Evolutionary conservation across 139 green algal species (phyloP).

Genomic region (Penium margaritaceum): DNA sequence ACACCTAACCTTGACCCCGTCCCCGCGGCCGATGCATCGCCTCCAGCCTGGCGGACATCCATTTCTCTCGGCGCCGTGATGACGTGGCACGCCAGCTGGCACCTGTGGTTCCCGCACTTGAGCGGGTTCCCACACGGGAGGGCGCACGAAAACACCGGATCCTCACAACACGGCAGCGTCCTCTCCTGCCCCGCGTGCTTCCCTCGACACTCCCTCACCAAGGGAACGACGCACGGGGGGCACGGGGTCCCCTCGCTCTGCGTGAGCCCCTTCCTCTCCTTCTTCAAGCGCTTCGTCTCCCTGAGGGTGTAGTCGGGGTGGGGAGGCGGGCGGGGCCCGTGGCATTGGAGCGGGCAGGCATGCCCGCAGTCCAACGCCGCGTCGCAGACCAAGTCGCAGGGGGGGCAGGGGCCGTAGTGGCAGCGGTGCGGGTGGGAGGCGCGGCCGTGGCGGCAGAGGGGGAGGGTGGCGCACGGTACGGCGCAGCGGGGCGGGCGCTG

Average conservation of each 20-base stretch:
- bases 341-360: conserved; percentile 52
- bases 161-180: conserved; percentile 13
- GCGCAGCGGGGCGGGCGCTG: conserved; percentile 59
- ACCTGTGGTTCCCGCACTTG: conserved; percentile 40
- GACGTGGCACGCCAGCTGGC: conserved; percentile 28
- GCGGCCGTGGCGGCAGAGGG: conserved; percentile 17
- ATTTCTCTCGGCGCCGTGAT: not conserved
- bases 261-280: not conserved
- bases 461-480: conserved; percentile 55
- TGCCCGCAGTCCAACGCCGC: conserved; percentile 59
- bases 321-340: conserved; percentile 57
- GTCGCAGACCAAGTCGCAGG: conserved; percentile 60
- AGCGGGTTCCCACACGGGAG: conserved; percentile 36
- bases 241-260: conserved; percentile 9
- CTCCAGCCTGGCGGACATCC: too few relatives aligned
- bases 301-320: conserved; percentile 32
- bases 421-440: conserved; percentile 57
- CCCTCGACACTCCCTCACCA: conserved; percentile 2
- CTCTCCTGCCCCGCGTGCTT: not conserved
- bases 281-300: conserved; percentile 27
- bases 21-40: too few relatives aligned
- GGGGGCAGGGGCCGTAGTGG: conserved; percentile 73
- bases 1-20: too few relatives aligned
- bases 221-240: conserved; percentile 12
- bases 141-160: conserved; percentile 25